These are phyloP conservation scores for Globisporangium orthogonon DNA, from an alignment of 352 stramenopile genomes.

Conservation along the genomic window DNA sequence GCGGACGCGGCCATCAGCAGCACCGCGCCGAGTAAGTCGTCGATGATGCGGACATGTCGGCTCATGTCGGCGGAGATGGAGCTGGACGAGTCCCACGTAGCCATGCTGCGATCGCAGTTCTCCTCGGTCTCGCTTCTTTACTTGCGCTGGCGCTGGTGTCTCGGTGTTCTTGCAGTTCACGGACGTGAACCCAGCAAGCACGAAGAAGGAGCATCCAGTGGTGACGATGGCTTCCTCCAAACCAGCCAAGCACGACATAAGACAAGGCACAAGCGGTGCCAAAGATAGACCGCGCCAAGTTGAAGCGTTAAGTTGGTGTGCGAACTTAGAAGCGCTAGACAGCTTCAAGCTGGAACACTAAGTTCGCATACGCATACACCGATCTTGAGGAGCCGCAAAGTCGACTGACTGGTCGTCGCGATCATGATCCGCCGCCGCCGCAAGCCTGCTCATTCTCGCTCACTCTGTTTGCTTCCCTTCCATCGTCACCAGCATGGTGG, in stretches of 20 bases:
- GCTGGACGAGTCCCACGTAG: conserved; percentile 8
- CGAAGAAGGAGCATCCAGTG: neutral
- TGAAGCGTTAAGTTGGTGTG: too few species aligned
- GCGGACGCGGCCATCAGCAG: conserved; percentile 44
- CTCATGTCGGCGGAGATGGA: neutral
- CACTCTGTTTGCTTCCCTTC: neutral
- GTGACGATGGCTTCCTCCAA: neutral
- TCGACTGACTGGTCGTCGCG: too few species aligned
- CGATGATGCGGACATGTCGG: conserved; percentile 60
- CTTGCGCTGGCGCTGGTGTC: neutral
- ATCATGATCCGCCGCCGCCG: too few species aligned
- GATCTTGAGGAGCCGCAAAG: too few species aligned
- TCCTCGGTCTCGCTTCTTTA: neutral
- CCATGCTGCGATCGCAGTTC: conserved; percentile 2
- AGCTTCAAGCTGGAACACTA: too few species aligned
- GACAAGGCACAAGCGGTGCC: too few species aligned
- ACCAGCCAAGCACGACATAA: too few species aligned
- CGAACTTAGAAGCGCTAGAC: too few species aligned
- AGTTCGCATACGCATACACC: too few species aligned
- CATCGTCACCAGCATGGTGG: neutral
- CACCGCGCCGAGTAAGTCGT: conserved; percentile 64
- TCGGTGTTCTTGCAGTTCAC: neutral
- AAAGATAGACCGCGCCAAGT: too few species aligned
- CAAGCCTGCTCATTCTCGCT: too few species aligned
- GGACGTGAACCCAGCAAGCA: neutral